Conservation (phyloP, 768 basidiomycete genomes). For the Pulveroboletus sp. region DNA sequence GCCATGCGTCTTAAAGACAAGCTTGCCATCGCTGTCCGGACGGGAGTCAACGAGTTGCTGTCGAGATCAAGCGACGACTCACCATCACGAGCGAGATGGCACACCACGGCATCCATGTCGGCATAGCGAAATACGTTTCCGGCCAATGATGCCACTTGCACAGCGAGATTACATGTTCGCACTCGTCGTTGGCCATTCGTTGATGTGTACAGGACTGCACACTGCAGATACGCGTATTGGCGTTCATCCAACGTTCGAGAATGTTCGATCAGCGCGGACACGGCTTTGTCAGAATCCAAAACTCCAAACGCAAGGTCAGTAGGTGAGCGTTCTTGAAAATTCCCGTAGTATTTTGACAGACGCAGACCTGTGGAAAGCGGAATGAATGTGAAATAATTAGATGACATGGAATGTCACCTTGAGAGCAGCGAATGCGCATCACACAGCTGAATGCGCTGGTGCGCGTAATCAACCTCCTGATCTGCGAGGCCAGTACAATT, state of each 20-base stretch:
- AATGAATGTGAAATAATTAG: constrained; percentile 6
- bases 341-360: constrained; percentile 63
- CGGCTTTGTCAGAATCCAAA: constrained; percentile 76
- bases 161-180: constrained; percentile 78
- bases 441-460: constrained; percentile 77
- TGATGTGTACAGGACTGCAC: constrained; percentile 84
- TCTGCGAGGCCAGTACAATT: constrained; percentile 63
- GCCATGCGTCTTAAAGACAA: constrained; percentile 58
- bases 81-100: constrained; percentile 77
- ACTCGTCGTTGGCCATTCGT: constrained; percentile 75
- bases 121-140: constrained; percentile 88
- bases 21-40: constrained; percentile 57
- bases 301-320: constrained; percentile 77
- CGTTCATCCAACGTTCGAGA: constrained; percentile 64
- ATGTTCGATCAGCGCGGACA: constrained; percentile 74
- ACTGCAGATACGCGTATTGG: constrained; percentile 75
- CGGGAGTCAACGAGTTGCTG: background rate
- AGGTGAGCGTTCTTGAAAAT: constrained; percentile 61
- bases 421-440: constrained; percentile 79
- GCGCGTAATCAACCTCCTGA: constrained; percentile 62
- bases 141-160: constrained; percentile 79
- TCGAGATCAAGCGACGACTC: constrained; percentile 21
- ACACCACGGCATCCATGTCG: constrained; percentile 82
- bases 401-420: constrained; percentile 46
- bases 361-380: constrained; percentile 48